phyloP scores from a whole-genome alignment of 495 filamentous ascomycete genomes.

The Jackrogersella multiformis region DNA sequence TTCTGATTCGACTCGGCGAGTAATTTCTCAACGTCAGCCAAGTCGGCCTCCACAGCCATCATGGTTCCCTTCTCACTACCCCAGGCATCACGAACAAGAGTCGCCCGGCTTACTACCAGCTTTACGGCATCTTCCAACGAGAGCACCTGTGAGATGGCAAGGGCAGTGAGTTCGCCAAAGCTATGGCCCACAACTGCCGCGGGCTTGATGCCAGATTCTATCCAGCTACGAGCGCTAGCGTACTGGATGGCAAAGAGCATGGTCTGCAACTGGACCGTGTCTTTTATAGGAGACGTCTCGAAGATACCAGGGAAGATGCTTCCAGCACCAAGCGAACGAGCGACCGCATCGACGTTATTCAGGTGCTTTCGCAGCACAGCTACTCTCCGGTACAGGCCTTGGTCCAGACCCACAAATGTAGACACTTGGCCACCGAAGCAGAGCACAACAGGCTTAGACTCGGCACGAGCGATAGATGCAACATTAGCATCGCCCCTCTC shows the following conservation, averaged over 20 bases:
- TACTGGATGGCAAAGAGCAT: constrained; percentile 60
- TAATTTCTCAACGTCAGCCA: constrained; percentile 41
- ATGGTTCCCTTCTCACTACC: constrained; percentile 55
- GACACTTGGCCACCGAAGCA: constrained; percentile 66
- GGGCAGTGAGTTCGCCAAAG: constrained; percentile 60
- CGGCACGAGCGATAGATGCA: constrained; percentile 3
- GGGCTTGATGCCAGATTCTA: constrained; percentile 54
- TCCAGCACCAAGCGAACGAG: constrained; percentile 43
- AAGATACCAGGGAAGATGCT: constrained; percentile 63
- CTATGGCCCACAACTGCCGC: constrained; percentile 56
- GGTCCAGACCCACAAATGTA: constrained; percentile 54
- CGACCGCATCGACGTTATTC: constrained; percentile 48
- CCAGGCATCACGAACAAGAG: constrained; percentile 51
- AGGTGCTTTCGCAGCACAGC: constrained; percentile 54
- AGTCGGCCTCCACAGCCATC: constrained; percentile 57
- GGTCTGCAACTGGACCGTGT: constrained; percentile 58
- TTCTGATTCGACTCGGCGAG: constrained; percentile 35
- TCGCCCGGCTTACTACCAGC: constrained; percentile 52
- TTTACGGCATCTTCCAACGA: constrained; percentile 51
- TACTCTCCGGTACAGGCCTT: constrained; percentile 47
- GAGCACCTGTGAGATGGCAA: constrained; percentile 53
- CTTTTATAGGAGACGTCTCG: constrained; percentile 45
- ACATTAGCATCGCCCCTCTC: constrained; percentile 20
- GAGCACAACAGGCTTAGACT: constrained; percentile 55
- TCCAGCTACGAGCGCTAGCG: constrained; percentile 57